Percentiles rank a stretch among this genome's conserved stretches.
These are phyloP conservation scores for Alnus glutinosa DNA, from an alignment of 306 rosid genomes.

Conservation along the genomic window DNA sequence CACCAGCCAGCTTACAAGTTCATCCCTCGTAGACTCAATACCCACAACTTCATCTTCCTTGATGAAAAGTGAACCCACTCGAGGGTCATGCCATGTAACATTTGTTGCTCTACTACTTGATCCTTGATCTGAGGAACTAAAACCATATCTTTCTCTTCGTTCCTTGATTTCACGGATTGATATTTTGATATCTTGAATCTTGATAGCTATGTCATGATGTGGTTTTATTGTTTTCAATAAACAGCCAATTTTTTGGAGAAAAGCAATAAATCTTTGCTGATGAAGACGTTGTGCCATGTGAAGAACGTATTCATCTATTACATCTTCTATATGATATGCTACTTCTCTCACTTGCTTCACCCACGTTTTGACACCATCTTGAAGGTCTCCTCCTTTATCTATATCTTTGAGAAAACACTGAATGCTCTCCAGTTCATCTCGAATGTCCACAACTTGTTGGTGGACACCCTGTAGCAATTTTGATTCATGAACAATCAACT, in stretches of 20 bases:
- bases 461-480: neutral
- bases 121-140: neutral
- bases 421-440: constrained; percentile 3
- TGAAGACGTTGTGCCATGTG: neutral
- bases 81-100: constrained; percentile 1
- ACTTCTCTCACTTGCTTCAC: constrained; percentile 6
- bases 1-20: no score
- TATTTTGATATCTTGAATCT: constrained; percentile 10
- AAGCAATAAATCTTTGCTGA: neutral
- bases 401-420: constrained; percentile 11
- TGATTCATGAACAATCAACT: constrained; percentile 9
- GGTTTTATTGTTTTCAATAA: neutral
- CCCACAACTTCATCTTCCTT: neutral
- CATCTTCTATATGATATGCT: constrained; percentile 13
- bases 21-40: no score
- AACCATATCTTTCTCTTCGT: constrained; percentile 5
- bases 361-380: neutral
- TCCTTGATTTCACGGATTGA: constrained; percentile 1
- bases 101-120: neutral
- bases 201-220: neutral
- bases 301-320: neutral
- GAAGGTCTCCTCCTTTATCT: neutral
- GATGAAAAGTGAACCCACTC: constrained; percentile 2
- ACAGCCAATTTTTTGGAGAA: neutral
- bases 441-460: neutral